These are phyloP conservation scores for Mucor piriformis DNA, from an alignment of 371 early-diverging fungal species.

Conservation along the genomic window DNA sequence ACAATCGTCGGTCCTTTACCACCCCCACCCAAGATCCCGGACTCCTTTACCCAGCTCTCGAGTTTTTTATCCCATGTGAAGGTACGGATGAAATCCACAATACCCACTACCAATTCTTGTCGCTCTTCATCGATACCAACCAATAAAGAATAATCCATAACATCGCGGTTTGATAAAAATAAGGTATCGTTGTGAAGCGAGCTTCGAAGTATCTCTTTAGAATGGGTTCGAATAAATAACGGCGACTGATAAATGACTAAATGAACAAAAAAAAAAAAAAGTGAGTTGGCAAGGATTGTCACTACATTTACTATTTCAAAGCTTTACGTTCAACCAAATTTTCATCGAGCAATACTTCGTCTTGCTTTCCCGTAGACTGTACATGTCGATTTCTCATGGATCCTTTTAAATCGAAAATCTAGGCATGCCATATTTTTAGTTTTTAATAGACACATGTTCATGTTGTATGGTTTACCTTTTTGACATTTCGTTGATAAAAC, in stretches of 20 bases:
- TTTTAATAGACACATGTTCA: not conserved
- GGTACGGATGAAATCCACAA: conserved; percentile 96
- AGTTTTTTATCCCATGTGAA: conserved; percentile 98
- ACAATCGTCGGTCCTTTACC: conserved; percentile 94
- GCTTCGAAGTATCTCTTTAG: conserved; percentile 81
- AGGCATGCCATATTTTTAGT: not conserved
- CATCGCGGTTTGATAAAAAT: conserved; percentile 85
- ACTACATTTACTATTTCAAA: not conserved
- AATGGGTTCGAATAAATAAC: conserved; percentile 88
- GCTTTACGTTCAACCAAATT: conserved; percentile 84
- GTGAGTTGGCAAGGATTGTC: no score
- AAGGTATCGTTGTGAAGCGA: conserved; percentile 91
- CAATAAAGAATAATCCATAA: conserved; percentile 97
- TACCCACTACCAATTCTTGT: conserved; percentile 90
- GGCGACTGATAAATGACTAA: conserved; percentile 83
- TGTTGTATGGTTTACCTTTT: conserved; percentile 44
- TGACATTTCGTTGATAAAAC: conserved; percentile 84
- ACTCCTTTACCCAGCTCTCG: conserved; percentile 96
- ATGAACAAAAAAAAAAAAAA: conserved; percentile 5
- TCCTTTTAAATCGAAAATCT: conserved; percentile 96
- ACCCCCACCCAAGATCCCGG: conserved; percentile 84
- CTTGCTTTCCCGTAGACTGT: conserved; percentile 83
- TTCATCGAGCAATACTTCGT: conserved; percentile 92
- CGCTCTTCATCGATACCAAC: conserved; percentile 89
- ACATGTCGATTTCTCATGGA: conserved; percentile 95